A percentile compares a stretch with the other conserved stretches of the same genome.
These are phyloP conservation scores for Stephanocyclus meneghinianus DNA, from an alignment of 352 stramenopile species.

Conservation along the genomic window DNA sequence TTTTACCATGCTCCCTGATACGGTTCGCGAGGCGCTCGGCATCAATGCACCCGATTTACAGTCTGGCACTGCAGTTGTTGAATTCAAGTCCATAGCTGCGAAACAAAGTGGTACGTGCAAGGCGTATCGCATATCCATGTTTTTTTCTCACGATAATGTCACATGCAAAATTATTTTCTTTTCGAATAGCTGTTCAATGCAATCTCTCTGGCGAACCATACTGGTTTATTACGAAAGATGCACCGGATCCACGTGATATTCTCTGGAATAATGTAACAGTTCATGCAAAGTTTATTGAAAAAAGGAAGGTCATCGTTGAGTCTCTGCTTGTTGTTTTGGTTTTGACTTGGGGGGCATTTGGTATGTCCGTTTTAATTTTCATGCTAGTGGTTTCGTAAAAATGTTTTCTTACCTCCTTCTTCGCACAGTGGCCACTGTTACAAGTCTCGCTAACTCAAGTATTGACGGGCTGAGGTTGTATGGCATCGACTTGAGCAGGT, in stretches of 20 bases:
- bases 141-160: not conserved
- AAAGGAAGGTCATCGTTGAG: slow-evolving; percentile 34
- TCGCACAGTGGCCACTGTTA: slow-evolving; percentile 2
- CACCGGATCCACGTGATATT: slow-evolving; percentile 63
- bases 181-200: slow-evolving; percentile 56
- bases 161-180: not conserved
- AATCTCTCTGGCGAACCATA: slow-evolving; percentile 56
- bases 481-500: not conserved
- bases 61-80: slow-evolving; percentile 57
- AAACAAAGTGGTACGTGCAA: slow-evolving; percentile 57
- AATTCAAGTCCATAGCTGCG: slow-evolving; percentile 58
- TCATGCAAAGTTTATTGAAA: slow-evolving; percentile 36
- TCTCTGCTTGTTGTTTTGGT: slow-evolving; percentile 34
- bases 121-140: not conserved
- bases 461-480: slow-evolving; percentile 4
- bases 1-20: slow-evolving; percentile 15
- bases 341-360: slow-evolving; percentile 34
- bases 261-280: slow-evolving; percentile 59
- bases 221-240: slow-evolving; percentile 45
- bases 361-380: not conserved
- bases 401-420: not conserved
- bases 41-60: slow-evolving; percentile 31
- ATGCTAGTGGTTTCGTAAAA: not conserved
- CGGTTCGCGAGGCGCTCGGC: slow-evolving; percentile 16
- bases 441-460: not conserved